Evolutionary conservation across 2,329 filamentous ascomycete species (phyloP), one percentile per base, ranked within the genome.

Genomic region (Diaporthe longicolla): DNA sequence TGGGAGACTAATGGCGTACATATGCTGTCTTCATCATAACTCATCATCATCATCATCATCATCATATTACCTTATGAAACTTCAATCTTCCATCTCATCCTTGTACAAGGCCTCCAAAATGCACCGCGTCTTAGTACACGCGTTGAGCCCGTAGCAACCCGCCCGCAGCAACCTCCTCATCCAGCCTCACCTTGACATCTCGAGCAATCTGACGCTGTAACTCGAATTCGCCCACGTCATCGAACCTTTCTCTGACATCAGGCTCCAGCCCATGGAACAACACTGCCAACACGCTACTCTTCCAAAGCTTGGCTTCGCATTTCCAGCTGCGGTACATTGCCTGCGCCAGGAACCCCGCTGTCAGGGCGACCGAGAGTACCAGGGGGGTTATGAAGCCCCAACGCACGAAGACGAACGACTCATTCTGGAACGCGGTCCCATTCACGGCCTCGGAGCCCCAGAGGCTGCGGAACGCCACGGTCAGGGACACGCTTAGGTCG

Each of bases 371-470:
- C 9, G 82, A 78, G 6, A 81, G 69, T 3, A 82, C 76, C 3
- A 82, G 82, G 29, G 82, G 73, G 0, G 79, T 74, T 1, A 83
- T 77, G 65, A 83, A 84, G 0, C 79, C 79, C 82, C 82, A 83
- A n/a, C 79, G 78, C 9, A 84, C 82, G 26, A 79, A 77, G 0
- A 84, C 79, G 54, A 80, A 83, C 4, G 78, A 81, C 72, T 83
- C 78, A 15, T 72, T 73, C 15, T 74, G 76, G n/a, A 79, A 71
- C 7, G 83, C 78, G 4, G 75, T 71, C 5, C 82, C 83, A 19
- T 75, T n/a, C 32, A 83, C 77, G 0, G 78, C 75, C 54, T 75
- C 78, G 3, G 79, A 78, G 9, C 79, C 79, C 40, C 76, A 70
- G 70, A 81, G 78, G 43, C 77, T 77, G 11, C 83, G 79, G 69